phyloP scores from a whole-genome alignment of 1,284 basidiomycete species.

The Hypsizygus ulmarius region DNA sequence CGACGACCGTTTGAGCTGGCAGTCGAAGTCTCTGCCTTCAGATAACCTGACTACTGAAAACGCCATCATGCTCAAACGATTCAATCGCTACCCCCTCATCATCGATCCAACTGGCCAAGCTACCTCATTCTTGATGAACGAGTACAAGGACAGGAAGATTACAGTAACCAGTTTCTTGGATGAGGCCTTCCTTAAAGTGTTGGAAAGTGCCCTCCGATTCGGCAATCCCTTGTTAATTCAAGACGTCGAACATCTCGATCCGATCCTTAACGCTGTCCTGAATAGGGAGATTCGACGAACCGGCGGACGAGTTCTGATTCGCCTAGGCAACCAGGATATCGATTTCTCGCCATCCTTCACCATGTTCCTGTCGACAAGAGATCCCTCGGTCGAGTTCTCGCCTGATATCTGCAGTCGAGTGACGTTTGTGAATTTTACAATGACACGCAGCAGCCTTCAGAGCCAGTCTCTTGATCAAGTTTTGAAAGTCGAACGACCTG shows the following conservation, averaged over 20 bases:
- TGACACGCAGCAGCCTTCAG: constrained; percentile 97
- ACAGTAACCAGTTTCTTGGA: constrained; percentile 98
- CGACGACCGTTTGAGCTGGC: constrained; percentile 95
- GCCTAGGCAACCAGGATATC: constrained; percentile 98
- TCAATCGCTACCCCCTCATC: constrained; percentile 97
- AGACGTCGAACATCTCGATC: constrained; percentile 97
- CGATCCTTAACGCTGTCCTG: constrained; percentile 95
- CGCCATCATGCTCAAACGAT: constrained; percentile 98
- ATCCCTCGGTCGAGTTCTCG: constrained; percentile 96
- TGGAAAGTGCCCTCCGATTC: constrained; percentile 98
- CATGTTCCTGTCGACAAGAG: constrained; percentile 97
- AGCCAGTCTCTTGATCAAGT: constrained; percentile 98
- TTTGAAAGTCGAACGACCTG: constrained; percentile 94
- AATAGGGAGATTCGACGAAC: constrained; percentile 96
- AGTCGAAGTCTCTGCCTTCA: constrained; percentile 90
- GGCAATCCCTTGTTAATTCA: constrained; percentile 97
- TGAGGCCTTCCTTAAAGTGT: constrained; percentile 96
- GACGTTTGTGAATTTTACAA: constrained; percentile 99
- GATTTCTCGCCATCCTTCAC: constrained; percentile 99
- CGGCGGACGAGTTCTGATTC: constrained; percentile 96
- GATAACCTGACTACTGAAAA: constrained; percentile 98
- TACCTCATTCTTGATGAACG: constrained; percentile 89
- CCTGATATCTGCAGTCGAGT: constrained; percentile 99
- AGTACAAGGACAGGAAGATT: constrained; percentile 96
- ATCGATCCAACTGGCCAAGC: constrained; percentile 99